Conservation (phyloP, 2,329 filamentous ascomycete species). For the Daldinia sp. region DNA sequence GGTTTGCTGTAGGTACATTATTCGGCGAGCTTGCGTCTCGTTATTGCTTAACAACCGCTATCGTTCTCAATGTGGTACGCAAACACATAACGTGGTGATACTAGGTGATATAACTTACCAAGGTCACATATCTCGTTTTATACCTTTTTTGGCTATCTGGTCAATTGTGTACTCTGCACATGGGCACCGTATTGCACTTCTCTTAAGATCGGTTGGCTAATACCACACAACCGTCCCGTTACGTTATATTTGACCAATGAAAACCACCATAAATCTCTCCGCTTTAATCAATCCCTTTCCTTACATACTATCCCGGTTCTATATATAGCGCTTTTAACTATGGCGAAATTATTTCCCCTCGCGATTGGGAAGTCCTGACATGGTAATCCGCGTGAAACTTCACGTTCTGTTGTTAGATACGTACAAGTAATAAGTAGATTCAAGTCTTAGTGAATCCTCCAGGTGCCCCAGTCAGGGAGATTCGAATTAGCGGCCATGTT, state of each 20-base stretch:
- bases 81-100: conserved; percentile 6
- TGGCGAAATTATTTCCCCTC: background rate
- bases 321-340: conserved; percentile 4
- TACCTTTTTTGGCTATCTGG: background rate
- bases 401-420: background rate
- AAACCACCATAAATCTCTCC: background rate
- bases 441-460: background rate
- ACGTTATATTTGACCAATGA: conserved; percentile 2
- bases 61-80: background rate
- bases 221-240: background rate
- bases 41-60: background rate
- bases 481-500: background rate
- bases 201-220: conserved; percentile 4
- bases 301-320: background rate
- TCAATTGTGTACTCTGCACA: background rate
- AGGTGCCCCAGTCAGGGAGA: background rate
- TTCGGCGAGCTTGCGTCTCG: background rate
- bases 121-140: background rate
- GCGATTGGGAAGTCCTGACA: background rate
- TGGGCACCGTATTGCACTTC: conserved; percentile 4
- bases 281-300: background rate
- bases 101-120: background rate
- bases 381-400: conserved; percentile 4
- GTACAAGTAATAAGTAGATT: too few relatives aligned
- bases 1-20: conserved; percentile 10